Evolutionary conservation across 176 grass and related monocot genomes (phyloP), one percentile per base, ranked within the genome.

Genomic region (Aegilops umbellulata): DNA sequence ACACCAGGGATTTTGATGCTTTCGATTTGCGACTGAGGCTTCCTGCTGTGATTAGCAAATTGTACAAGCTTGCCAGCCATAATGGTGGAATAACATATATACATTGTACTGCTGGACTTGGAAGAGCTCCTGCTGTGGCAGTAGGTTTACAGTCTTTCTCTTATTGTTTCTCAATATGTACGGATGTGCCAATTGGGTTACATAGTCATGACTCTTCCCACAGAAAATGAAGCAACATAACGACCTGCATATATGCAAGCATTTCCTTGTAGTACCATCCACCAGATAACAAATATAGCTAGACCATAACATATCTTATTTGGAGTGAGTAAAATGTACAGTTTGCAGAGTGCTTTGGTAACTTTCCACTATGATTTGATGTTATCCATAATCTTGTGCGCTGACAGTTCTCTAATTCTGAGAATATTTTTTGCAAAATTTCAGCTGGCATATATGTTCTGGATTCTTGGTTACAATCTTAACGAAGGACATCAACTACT

Each of bases 101-200:
- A 90, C 97, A 99, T 88, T 99, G 97, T 58, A 99, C 97, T 53
- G 97, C 97, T 85, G 97, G 97, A 83, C 88, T 99, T 88, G 97
- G 97, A 93, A 94, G 97, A 85, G 94, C 94, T 74, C 94, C 94
- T 90, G 90, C 92, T 85, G 92, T 95, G 49, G 92, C 94, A 62
- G 97, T 99, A 99, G 38, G 83, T 79, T 79, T 74, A 80, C 35
- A 53, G 60, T 81, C 49, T 42, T 69, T 75, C 58, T 66, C 19
- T 63, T 82, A 39, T 62, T 62, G 60, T 85, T 80, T 69, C n/a
- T 10, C 26, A 24, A 69, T 61, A 77, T 38, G 38, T 61, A 14
- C 4, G 42, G 31, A 66, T 63, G 47, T 63, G 29, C 10, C 19
- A 69, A 24, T 80, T 22, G 31, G 58, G 20, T 57, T 65, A 38